These are phyloP conservation scores for Polytrichum formosum DNA, from an alignment of 225 moss, liverwort and hornwort species.

Conservation along the genomic window DNA sequence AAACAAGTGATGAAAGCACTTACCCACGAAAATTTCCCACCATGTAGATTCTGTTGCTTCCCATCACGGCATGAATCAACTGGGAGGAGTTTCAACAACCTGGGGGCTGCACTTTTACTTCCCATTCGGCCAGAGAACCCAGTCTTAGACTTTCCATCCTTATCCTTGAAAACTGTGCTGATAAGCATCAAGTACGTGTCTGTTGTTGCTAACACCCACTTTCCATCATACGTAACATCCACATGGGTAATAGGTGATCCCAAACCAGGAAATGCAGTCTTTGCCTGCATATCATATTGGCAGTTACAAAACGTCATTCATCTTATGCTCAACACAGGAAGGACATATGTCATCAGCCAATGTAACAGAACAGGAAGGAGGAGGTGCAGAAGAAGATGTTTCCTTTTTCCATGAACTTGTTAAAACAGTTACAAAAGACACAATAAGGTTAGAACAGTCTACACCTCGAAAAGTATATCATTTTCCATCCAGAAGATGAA, in stretches of 20 bases:
- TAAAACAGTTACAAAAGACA: no score
- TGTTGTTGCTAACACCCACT: constrained; percentile 94
- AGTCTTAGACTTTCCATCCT: constrained; percentile 76
- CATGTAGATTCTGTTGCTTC: constrained; percentile 65
- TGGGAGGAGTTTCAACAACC: constrained; percentile 82
- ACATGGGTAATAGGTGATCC: constrained; percentile 93
- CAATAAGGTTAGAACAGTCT: no score
- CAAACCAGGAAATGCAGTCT: constrained; percentile 90
- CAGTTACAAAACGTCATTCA: background rate
- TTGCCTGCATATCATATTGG: constrained; percentile 50
- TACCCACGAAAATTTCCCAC: constrained; percentile 95
- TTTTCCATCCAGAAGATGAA: no score
- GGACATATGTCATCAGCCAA: no score
- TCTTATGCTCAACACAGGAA: no score
- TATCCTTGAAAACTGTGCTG: constrained; percentile 85
- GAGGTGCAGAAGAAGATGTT: no score
- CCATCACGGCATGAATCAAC: constrained; percentile 72
- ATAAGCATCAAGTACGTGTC: constrained; percentile 93
- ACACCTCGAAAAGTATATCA: no score
- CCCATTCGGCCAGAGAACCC: constrained; percentile 89
- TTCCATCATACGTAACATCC: constrained; percentile 95
- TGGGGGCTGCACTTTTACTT: constrained; percentile 68
- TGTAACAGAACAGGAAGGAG: no score
- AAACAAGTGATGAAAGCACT: constrained; percentile 3
- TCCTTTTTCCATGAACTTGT: no score